phyloP scores from a whole-genome alignment of 2,329 filamentous ascomycete genomes.

The Fusarium citri region DNA sequence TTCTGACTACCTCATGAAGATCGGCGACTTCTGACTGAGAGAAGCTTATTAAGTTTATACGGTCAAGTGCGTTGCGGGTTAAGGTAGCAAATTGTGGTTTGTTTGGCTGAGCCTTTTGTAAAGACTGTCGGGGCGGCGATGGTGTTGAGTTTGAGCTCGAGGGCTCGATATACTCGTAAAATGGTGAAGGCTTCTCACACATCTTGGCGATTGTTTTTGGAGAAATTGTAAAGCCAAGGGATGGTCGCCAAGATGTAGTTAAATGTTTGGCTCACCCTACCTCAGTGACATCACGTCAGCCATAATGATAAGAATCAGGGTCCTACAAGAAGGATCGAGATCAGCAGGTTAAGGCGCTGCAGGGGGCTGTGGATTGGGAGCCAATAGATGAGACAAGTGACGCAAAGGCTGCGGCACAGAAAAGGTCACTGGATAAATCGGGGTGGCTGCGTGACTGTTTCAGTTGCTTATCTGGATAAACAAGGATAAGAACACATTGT shows the following conservation, averaged over 20 bases:
- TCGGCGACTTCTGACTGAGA: slow-evolving; percentile 1
- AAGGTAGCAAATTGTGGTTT: slow-evolving; percentile 8
- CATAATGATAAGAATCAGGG: background rate
- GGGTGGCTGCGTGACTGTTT: background rate
- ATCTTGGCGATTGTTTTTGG: background rate
- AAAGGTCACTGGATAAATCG: background rate
- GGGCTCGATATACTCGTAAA: background rate
- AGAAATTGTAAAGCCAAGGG: background rate
- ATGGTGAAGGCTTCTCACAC: background rate
- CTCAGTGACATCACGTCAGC: slow-evolving; percentile 19
- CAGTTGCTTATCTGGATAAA: background rate
- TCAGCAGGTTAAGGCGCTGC: slow-evolving; percentile 5
- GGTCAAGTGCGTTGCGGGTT: background rate
- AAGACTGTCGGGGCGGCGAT: background rate
- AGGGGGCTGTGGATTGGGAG: background rate
- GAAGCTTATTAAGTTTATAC: slow-evolving; percentile 23
- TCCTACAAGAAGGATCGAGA: background rate
- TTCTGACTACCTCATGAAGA: slow-evolving; percentile 6
- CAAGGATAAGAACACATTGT: background rate
- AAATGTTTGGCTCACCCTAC: background rate
- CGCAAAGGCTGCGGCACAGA: background rate
- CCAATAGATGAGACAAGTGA: background rate
- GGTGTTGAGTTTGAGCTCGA: slow-evolving; percentile 1
- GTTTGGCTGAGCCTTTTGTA: background rate
- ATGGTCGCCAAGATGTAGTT: background rate